Base-by-base conservation (phyloP, 2,329 filamentous ascomycete species). In the Lachnellula suecica region DNA sequence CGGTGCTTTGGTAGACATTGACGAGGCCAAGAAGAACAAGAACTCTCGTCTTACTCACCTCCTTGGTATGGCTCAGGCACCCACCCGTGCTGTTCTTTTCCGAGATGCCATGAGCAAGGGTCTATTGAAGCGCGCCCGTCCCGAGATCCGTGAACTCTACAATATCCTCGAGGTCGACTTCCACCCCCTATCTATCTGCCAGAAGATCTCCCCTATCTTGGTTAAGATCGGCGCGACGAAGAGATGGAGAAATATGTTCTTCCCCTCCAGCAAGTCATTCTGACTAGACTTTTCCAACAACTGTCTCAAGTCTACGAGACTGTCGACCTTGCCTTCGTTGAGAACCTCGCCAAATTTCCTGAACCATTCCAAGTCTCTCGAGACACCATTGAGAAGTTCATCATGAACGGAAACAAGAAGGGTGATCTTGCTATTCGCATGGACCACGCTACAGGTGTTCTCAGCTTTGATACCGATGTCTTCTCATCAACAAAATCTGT, bases 321-420 rank as follows among this genome's bases (percentile, higher is more conserved):
- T 42, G 93, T 99, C 51, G 91, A 97, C 71, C 82, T 99, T 56
- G 83, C 84, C 65, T 97, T 97, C 65, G 93, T 99, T 43, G 88
- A 96, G 71, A 87, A 89, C 66, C 87, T 99, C 49, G 94, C 94
- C 58, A 83, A 94, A 68, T 99, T 99, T 81, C 94, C 94, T 9
- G 92, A 96, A 70, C 91, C 94, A 38, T 97, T 95, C 82, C 88
- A 97, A 74, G 91, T 97, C 62, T 88, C 83, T 59, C 86, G 89
- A 49, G 85, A 87, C 61, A 96, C 90, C 57, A 95, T 99, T 62
- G 94, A 99, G 79, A 99, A 97, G 78, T 99, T 99, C 80, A 97
- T 99, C 80, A 99, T 99, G 94, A 99, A 99, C 73, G 94, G 94
- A 59, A 97, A 96, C 83, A 99, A 99, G 85, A 99, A 99, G 83